These are phyloP conservation scores for Acer saccharum DNA, from an alignment of 345 rosid species.

Conservation along the genomic window DNA sequence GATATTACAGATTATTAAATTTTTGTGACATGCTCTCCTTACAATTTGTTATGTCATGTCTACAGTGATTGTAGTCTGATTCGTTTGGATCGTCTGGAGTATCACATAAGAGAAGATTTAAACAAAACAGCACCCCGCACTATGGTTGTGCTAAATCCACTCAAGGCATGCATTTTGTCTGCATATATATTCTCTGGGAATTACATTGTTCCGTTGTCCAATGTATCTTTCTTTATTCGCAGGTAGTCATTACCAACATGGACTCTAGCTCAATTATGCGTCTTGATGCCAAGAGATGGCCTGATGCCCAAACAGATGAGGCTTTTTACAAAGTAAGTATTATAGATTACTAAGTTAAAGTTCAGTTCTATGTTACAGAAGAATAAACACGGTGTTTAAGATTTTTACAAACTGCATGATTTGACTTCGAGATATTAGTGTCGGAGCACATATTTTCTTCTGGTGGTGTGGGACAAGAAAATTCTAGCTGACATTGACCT, in stretches of 20 bases:
- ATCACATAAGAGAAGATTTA: constrained; percentile 94
- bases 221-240: constrained; percentile 15
- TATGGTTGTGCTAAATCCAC: constrained; percentile 87
- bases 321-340: constrained; percentile 80
- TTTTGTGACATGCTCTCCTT: constrained; percentile 15
- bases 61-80: constrained; percentile 88
- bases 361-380: neutral
- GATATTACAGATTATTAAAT: neutral
- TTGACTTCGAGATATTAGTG: neutral
- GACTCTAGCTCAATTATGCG: constrained; percentile 56
- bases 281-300: constrained; percentile 96
- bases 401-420: neutral
- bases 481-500: neutral
- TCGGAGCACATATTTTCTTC: neutral
- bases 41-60: constrained; percentile 16
- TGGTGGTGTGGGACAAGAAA: neutral
- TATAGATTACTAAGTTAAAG: neutral
- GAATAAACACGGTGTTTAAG: neutral
- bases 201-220: neutral
- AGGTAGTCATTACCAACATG: constrained; percentile 81
- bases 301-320: constrained; percentile 75
- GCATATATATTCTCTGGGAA: neutral
- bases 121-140: constrained; percentile 84
- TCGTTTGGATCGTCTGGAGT: constrained; percentile 85
- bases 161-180: constrained; percentile 59